Evolutionary conservation across 139 green algal species (phyloP).

Genomic region (Pycnococcus provasolii): DNA sequence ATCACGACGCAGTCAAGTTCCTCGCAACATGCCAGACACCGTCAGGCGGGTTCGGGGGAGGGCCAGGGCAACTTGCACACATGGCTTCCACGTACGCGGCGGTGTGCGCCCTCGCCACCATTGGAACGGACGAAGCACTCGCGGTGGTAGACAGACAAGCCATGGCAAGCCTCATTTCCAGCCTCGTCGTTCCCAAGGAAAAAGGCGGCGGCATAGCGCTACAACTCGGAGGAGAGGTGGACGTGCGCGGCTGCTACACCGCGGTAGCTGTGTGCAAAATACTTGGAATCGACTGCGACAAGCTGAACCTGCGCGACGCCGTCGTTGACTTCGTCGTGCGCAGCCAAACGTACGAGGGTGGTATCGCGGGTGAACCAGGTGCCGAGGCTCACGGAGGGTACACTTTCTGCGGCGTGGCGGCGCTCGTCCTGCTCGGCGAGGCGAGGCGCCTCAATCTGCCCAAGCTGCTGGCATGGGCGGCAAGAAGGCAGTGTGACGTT

Average conservation of each 20-base stretch:
- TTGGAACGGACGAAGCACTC: constrained; percentile 60
- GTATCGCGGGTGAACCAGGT: constrained; percentile 84
- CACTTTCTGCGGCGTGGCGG: constrained; percentile 86
- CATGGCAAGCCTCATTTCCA: too few relatives aligned
- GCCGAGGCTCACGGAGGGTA: constrained; percentile 97
- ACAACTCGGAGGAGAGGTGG: constrained; percentile 80
- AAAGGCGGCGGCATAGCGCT: constrained; percentile 64
- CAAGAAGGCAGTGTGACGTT: background rate
- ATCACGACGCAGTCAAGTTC: constrained; percentile 49
- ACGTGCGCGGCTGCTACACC: constrained; percentile 83
- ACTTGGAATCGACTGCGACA: constrained; percentile 28
- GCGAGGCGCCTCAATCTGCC: constrained; percentile 49
- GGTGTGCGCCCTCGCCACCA: constrained; percentile 61
- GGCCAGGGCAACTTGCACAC: constrained; percentile 80
- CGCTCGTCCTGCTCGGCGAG: constrained; percentile 48
- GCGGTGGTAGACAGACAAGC: constrained; percentile 26
- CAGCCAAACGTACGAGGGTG: constrained; percentile 59
- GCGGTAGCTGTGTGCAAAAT: constrained; percentile 67
- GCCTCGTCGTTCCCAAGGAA: too few relatives aligned
- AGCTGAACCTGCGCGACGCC: constrained; percentile 1
- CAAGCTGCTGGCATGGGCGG: constrained; percentile 9
- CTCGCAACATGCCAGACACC: constrained; percentile 49
- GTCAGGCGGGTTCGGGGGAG: constrained; percentile 74
- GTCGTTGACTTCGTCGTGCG: background rate
- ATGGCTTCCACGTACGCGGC: constrained; percentile 89